Conservation (phyloP, 2,329 filamentous ascomycete species). For the Mycocentrospora acerina region DNA sequence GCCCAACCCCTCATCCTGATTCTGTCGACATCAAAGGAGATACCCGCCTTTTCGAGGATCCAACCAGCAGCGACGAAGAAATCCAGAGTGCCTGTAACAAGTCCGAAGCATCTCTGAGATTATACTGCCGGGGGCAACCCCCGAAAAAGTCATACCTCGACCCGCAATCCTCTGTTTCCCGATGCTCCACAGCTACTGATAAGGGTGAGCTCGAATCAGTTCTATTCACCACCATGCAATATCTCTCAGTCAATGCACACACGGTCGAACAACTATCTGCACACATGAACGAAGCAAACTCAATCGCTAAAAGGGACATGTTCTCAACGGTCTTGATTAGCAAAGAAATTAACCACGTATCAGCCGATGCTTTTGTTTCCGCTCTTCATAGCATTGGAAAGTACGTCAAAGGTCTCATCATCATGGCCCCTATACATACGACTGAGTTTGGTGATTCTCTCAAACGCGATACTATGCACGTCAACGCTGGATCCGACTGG, state of each 20-base stretch:
- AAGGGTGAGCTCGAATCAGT: constrained; percentile 17
- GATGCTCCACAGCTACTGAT: constrained; percentile 13
- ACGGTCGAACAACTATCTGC: constrained; percentile 9
- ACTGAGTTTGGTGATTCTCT: constrained; percentile 13
- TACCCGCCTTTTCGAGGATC: too few species aligned
- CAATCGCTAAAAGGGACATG: constrained; percentile 10
- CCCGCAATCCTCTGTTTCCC: constrained; percentile 2
- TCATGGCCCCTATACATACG: constrained; percentile 13
- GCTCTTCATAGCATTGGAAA: constrained; percentile 13
- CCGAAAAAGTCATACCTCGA: neutral
- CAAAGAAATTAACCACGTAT: constrained; percentile 11
- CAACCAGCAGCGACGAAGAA: neutral
- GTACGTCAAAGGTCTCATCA: constrained; percentile 14
- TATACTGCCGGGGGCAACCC: neutral
- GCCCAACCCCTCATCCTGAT: too few species aligned
- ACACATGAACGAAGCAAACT: constrained; percentile 14
- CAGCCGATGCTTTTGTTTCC: constrained; percentile 10
- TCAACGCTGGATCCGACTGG: constrained; percentile 16
- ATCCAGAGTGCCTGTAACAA: neutral
- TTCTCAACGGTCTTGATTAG: constrained; percentile 17
- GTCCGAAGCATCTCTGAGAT: neutral
- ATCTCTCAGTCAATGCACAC: constrained; percentile 11
- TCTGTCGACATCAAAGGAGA: too few species aligned
- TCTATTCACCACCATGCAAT: constrained; percentile 7
- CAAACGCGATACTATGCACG: constrained; percentile 5